phyloP scores from a whole-genome alignment of 768 basidiomycete genomes.

The Boletus reticuloceps region DNA sequence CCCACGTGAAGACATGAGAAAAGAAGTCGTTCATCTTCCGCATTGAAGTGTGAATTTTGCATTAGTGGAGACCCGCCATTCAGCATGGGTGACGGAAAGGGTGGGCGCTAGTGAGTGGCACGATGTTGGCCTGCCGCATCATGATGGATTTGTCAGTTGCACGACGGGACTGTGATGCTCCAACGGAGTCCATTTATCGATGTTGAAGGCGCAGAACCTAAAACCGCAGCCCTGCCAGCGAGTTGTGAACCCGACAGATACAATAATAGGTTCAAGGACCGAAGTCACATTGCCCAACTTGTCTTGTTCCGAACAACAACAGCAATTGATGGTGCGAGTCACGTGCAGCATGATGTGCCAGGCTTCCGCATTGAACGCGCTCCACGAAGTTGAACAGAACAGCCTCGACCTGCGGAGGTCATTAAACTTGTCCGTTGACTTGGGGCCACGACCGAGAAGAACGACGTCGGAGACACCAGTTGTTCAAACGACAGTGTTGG shows the following conservation, averaged over 20 bases:
- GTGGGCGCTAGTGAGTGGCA: neutral
- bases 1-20: conserved; percentile 8
- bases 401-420: neutral
- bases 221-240: too few relatives aligned
- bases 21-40: neutral
- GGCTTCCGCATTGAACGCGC: neutral
- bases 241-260: neutral
- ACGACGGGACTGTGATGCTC: too few relatives aligned
- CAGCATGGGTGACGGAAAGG: neutral
- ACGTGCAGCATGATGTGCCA: conserved; percentile 14
- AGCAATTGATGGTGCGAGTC: neutral
- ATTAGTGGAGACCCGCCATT: neutral
- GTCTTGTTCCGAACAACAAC: too few relatives aligned
- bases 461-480: neutral
- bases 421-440: neutral
- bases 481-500: neutral
- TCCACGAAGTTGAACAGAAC: conserved; percentile 10
- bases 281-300: too few relatives aligned
- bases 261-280: too few relatives aligned
- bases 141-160: too few relatives aligned
- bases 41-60: neutral
- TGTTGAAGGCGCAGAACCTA: too few relatives aligned
- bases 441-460: neutral
- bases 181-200: too few relatives aligned
- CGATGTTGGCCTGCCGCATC: too few relatives aligned